These are phyloP conservation scores for Penicillium sp. DNA, from an alignment of 2,329 filamentous ascomycete genomes.

Conservation along the genomic window DNA sequence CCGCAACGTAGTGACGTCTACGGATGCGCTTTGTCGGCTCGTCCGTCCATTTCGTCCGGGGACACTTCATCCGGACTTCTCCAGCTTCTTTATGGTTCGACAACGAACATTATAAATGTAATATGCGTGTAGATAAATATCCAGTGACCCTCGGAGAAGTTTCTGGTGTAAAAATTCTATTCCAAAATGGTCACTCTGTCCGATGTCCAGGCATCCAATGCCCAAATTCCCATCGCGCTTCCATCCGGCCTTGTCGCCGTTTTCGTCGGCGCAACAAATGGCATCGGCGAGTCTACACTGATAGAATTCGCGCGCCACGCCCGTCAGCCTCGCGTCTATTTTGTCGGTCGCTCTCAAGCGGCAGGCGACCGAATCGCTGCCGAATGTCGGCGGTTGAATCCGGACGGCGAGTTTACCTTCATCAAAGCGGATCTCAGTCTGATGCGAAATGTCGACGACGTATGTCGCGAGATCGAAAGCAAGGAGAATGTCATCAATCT, in stretches of 20 bases:
- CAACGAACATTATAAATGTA: not conserved
- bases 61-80: not conserved
- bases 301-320: constrained; percentile 46
- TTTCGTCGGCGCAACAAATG: constrained; percentile 53
- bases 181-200: constrained; percentile 10
- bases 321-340: constrained; percentile 44
- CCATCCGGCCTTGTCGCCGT: constrained; percentile 47
- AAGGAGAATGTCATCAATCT: constrained; percentile 56
- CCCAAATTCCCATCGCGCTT: constrained; percentile 22
- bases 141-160: not conserved
- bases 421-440: constrained; percentile 48
- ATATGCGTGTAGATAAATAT: not conserved
- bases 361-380: constrained; percentile 42
- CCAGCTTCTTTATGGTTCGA: not conserved
- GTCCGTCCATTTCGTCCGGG: not conserved
- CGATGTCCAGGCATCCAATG: constrained; percentile 11
- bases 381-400: constrained; percentile 46
- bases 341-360: constrained; percentile 49
- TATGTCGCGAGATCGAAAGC: constrained; percentile 50
- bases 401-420: constrained; percentile 48
- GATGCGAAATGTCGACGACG: constrained; percentile 49
- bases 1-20: not conserved
- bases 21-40: not conserved
- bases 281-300: constrained; percentile 51
- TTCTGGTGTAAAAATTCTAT: not conserved